phyloP scores from a whole-genome alignment of 441 rosid species.

The Theobroma grandiflorum region DNA sequence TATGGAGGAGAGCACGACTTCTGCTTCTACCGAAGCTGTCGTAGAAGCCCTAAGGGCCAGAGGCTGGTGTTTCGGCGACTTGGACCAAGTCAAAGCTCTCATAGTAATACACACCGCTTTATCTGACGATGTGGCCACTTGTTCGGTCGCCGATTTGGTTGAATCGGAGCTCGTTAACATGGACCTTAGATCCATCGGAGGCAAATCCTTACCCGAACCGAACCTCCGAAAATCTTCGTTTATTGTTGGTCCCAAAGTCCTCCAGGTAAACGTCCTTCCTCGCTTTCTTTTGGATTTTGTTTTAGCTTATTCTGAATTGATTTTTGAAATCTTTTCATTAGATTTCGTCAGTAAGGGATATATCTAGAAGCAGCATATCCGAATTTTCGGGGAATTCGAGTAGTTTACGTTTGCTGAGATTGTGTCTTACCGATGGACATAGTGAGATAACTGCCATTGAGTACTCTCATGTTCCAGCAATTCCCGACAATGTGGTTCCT shows the following conservation, averaged over 20 bases:
- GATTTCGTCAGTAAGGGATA: constrained; percentile 77
- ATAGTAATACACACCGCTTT: constrained; percentile 51
- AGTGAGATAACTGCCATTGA: constrained; percentile 76
- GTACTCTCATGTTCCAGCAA: constrained; percentile 61
- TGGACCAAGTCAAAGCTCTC: constrained; percentile 47
- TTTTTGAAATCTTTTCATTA: constrained; percentile 28
- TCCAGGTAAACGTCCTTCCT: constrained; percentile 55
- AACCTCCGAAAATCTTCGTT: constrained; percentile 55
- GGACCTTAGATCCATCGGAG: constrained; percentile 75
- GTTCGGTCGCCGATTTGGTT: constrained; percentile 56
- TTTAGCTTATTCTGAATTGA: constrained; percentile 1
- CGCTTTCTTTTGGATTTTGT: neutral
- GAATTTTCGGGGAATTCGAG: constrained; percentile 55
- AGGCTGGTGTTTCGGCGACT: constrained; percentile 77
- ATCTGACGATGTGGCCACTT: constrained; percentile 46
- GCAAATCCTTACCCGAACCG: constrained; percentile 67
- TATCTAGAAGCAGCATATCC: constrained; percentile 71
- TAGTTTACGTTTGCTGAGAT: constrained; percentile 58
- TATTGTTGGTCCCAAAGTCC: constrained; percentile 79
- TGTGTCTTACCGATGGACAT: constrained; percentile 75
- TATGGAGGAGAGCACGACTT: constrained; percentile 49
- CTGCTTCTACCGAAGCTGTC: constrained; percentile 41
- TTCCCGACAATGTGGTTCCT: constrained; percentile 69
- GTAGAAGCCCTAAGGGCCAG: constrained; percentile 59
- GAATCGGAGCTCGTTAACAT: constrained; percentile 79